Evolutionary conservation across 192 early-diverging fungal species (phyloP), one percentile per base, ranked within the genome.

Genomic region (Podila horticola): DNA sequence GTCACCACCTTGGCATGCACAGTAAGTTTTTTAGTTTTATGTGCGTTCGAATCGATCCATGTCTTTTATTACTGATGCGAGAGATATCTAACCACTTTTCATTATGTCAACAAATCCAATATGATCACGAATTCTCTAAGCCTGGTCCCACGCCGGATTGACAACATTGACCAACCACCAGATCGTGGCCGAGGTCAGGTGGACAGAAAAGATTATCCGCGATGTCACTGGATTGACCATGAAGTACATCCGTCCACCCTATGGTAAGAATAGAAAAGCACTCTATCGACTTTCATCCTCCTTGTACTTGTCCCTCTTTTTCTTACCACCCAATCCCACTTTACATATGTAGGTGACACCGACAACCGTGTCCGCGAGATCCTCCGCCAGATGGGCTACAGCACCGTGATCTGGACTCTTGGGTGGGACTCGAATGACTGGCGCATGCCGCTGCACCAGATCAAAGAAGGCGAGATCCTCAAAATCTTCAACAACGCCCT

Each of bases 361-460:
- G 92, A 93, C 74, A 85, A 91, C 58, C 85, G 92, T 57, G 88
- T 92, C 15, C 88, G 91, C 49, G 74, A 84, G 49, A 84, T 92
- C 34, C 77, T 85, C 2, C 55, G 71, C 13, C 86, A 88, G 58
- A 79, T 92, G 74, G 90, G 90, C 4, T 88, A 81, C 62, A 60
- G 17, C 15, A 72, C 82, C 30, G 82, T 88, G 29, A 81, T 89
- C 57, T 89, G 88, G 88, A 75, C 83, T 30, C 49, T 64, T 10
- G 79, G 74, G 1, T 83, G 84, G 66, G 88, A 90, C 64, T 86
- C 87, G 20, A 84, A 86, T 71, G 88, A 90, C 73, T 88, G 87
- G 87, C 75, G 83, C n/a, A 64, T 88, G 52, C 76, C 79, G 10
- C 28, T 41, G 12, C 36, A 71, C 33, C 73, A 33, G 69, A 64